These are phyloP conservation scores for Pleodorina starrii DNA, from an alignment of 139 green algal genomes.

Conservation along the genomic window DNA sequence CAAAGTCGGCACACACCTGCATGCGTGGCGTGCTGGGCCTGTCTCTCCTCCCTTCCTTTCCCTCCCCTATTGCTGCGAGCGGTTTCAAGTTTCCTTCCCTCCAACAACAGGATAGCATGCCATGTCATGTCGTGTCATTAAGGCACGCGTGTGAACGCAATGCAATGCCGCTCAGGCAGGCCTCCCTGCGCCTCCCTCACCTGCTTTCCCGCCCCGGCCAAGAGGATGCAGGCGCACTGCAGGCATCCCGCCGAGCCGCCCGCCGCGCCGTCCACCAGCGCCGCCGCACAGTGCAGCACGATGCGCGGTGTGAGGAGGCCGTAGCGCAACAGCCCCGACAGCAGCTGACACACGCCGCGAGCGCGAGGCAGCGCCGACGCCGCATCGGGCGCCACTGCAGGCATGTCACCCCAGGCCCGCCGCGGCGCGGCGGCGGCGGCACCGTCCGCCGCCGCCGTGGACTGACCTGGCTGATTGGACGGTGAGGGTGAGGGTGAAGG, in stretches of 20 bases:
- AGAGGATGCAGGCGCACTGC: slow-evolving; percentile 33
- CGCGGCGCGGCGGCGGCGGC: neutral
- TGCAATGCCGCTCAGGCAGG: no score
- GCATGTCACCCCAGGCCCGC: slow-evolving; percentile 23
- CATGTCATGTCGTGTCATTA: neutral
- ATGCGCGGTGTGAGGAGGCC: slow-evolving; percentile 37
- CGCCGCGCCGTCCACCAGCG: slow-evolving; percentile 24
- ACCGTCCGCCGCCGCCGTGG: neutral
- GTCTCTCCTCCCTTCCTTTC: neutral
- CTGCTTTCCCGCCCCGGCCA: slow-evolving; percentile 15
- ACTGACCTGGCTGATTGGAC: neutral
- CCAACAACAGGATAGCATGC: neutral
- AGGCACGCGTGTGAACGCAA: no score
- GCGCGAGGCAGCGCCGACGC: neutral
- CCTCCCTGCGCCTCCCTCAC: no score
- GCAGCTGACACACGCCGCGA: slow-evolving; percentile 26
- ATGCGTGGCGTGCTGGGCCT: neutral
- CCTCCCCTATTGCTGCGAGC: neutral
- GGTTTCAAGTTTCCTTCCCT: neutral
- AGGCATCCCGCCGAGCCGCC: neutral
- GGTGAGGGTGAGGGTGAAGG: neutral
- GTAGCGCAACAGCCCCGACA: slow-evolving; percentile 16
- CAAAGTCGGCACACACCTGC: no score
- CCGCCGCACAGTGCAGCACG: slow-evolving; percentile 26
- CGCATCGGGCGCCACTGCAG: neutral